Evolutionary conservation across 2,329 filamentous ascomycete genomes (phyloP).

Genomic region (Fusarium chuoi): DNA sequence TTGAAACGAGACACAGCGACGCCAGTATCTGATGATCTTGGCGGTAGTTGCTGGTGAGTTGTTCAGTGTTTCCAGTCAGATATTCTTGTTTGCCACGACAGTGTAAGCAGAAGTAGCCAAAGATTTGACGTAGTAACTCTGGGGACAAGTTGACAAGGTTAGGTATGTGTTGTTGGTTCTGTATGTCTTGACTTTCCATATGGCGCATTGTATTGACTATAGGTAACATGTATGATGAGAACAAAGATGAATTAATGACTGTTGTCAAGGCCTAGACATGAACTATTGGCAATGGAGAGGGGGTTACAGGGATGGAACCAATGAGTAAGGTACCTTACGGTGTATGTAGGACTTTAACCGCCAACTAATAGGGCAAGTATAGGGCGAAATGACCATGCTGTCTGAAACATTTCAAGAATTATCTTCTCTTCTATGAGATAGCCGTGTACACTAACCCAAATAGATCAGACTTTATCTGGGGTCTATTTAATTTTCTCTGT

Average conservation of each 20-base stretch:
- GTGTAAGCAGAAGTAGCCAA: slow-evolving; percentile 28
- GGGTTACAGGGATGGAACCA: neutral
- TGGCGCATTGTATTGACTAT: neutral
- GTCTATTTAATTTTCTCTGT: neutral
- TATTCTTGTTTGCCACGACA: slow-evolving; percentile 13
- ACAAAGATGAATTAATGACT: neutral
- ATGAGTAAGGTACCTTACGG: neutral
- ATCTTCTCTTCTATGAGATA: neutral
- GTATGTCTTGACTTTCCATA: neutral
- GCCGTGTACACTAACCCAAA: neutral
- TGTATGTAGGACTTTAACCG: neutral
- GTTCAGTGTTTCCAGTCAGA: neutral
- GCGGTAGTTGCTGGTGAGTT: neutral
- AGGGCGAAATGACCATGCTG: neutral
- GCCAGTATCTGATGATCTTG: neutral
- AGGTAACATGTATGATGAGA: neutral
- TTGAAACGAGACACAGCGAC: slow-evolving; percentile 22
- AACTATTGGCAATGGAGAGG: neutral
- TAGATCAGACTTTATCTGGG: neutral
- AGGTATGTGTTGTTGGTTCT: neutral
- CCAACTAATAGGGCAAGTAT: neutral
- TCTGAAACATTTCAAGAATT: neutral
- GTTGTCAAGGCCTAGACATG: neutral
- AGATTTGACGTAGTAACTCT: slow-evolving; percentile 22
- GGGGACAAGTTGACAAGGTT: slow-evolving; percentile 1